A percentile compares a stretch with the other conserved stretches of the same genome.
phyloP scores from a whole-genome alignment of 495 filamentous ascomycete genomes.

The Geoglossum glabrum region DNA sequence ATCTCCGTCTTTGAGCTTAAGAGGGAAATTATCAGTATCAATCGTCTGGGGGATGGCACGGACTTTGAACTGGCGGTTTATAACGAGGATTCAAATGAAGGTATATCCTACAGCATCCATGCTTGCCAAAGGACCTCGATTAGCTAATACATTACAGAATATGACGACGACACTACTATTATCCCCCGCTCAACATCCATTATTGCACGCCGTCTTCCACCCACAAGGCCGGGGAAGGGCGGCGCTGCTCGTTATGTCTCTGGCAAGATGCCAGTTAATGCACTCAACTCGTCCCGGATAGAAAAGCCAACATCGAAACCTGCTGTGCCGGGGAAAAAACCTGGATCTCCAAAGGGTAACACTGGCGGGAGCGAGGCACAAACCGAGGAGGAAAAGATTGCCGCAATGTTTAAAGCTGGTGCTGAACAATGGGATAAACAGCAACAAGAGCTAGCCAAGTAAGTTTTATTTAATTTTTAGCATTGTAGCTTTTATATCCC shows the following conservation, averaged over 20 bases:
- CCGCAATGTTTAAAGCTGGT: slow-evolving; percentile 67
- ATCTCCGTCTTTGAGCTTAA: slow-evolving; percentile 98
- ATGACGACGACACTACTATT: slow-evolving; percentile 89
- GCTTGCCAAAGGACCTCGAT: background rate
- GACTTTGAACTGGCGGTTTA: slow-evolving; percentile 93
- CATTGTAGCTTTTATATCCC: too few species aligned
- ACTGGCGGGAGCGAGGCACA: slow-evolving; percentile 46
- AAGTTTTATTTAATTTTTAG: slow-evolving; percentile 24
- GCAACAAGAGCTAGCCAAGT: slow-evolving; percentile 85
- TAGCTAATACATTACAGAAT: slow-evolving; percentile 34
- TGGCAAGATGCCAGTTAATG: slow-evolving; percentile 84
- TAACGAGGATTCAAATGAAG: slow-evolving; percentile 76
- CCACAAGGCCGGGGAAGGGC: slow-evolving; percentile 59
- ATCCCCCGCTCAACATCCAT: slow-evolving; percentile 88
- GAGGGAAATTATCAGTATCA: slow-evolving; percentile 87
- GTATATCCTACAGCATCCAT: slow-evolving; percentile 29
- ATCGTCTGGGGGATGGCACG: slow-evolving; percentile 80
- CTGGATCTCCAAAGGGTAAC: slow-evolving; percentile 31
- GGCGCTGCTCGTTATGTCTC: slow-evolving; percentile 89
- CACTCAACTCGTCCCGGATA: slow-evolving; percentile 57
- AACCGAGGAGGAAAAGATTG: slow-evolving; percentile 80
- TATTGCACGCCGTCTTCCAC: slow-evolving; percentile 72
- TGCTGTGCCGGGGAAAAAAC: slow-evolving; percentile 17
- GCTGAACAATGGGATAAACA: slow-evolving; percentile 73
- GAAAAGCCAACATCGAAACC: slow-evolving; percentile 37